Evolutionary conservation across 495 filamentous ascomycete genomes (phyloP), one percentile per base, ranked within the genome.

Genomic region (Sordaria brevicollis): DNA sequence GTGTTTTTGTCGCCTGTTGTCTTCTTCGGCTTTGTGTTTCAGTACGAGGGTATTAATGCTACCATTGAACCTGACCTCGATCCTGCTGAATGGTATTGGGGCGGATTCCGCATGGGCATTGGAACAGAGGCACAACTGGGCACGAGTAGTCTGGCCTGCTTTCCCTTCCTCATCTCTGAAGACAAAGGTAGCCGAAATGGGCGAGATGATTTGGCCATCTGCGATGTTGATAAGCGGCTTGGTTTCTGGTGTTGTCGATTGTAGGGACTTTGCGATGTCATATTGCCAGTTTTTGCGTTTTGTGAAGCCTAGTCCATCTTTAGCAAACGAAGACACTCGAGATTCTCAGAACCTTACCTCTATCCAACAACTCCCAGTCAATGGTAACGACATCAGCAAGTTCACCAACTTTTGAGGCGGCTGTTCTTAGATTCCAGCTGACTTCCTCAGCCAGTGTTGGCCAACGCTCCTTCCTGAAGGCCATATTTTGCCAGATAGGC

Each of bases 381-480:
- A 94, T 89, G 38, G 87, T 85, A 34, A 97, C 76, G 10, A 94
- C 80, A 15, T 88, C 85, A 43, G 89, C 89, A 13, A 83, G 83
- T 72, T 93, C 88, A 13, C 88, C 86, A 13, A 84, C 77, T 66
- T 85, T 84, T 0, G 84, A 74, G 4, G 94, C 94, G 71, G 90
- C 92, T 69, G 92, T 84, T 73, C 92, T 86, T 43, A 97, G 82
- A 10, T 85, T 83, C 90, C 90, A 92, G 68, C 88, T 84, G 66
- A 95, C 83, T 57, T 90, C 89, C 76, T 89, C 88, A 68, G 92
- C 88, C 10, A 93, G 83, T 43, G 85, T 79, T 84, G 90, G 91
- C 95, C 96, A 98, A 19, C 91, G 89, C 72, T 96, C 90, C 37
- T 78, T 80, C 57, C 95, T 87, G 85, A 91, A 96, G 10, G 85